Percentiles rank a stretch among this genome's conserved stretches.
Evolutionary conservation across 176 grass and related monocot genomes (phyloP).

Genomic region (Secale cereale): DNA sequence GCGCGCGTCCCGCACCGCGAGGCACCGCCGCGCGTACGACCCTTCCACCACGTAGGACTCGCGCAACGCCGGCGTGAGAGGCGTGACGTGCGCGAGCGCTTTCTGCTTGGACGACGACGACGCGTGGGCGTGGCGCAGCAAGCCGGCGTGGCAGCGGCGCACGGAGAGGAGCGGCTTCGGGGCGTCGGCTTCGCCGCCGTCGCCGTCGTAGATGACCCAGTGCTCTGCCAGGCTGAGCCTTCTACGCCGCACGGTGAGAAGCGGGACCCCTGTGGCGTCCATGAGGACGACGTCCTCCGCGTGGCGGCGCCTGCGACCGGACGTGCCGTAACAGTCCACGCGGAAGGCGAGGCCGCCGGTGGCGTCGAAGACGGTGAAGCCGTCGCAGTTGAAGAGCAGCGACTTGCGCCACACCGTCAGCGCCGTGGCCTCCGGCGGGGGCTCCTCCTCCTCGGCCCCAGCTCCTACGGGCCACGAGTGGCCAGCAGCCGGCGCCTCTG

Average conservation of each 20-base stretch:
- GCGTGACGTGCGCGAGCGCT: conserved; percentile 37
- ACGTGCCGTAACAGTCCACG: conserved; percentile 64
- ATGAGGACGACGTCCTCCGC: conserved; percentile 67
- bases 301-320: conserved; percentile 5
- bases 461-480: not conserved
- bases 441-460: not conserved
- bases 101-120: not conserved
- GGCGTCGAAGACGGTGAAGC: conserved; percentile 78
- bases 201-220: conserved; percentile 75
- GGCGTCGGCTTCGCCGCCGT: not conserved
- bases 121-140: conserved; percentile 16
- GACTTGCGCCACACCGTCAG: conserved; percentile 90
- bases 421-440: not conserved
- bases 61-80: not conserved
- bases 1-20: conserved; percentile 38
- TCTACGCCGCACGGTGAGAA: conserved; percentile 26
- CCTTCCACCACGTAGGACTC: conserved; percentile 55
- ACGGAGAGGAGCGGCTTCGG: conserved; percentile 46
- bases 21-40: conserved; percentile 54
- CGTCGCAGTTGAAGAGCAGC: conserved; percentile 71
- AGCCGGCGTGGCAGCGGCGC: conserved; percentile 31
- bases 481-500: not conserved
- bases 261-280: conserved; percentile 41
- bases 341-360: conserved; percentile 73
- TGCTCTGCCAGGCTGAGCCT: conserved; percentile 28